A percentile compares a stretch with the other conserved stretches of the same genome.
Conservation (phyloP, 75 land plant species). For the Pinus albicaulis region DNA sequence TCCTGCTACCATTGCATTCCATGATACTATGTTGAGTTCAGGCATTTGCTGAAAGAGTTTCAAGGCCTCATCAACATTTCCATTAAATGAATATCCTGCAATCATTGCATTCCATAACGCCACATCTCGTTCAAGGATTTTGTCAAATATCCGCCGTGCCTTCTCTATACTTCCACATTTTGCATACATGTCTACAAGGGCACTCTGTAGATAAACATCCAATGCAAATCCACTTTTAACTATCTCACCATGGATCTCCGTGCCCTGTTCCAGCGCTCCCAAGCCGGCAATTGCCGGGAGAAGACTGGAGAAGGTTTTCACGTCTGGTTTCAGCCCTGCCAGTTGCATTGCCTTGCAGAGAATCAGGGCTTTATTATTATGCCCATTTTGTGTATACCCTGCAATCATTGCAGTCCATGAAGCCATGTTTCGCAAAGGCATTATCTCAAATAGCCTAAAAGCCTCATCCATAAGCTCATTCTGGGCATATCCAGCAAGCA, state of each 20-base stretch:
- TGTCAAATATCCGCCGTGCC: conserved; percentile 35
- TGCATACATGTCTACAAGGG: conserved; percentile 69
- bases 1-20: no score
- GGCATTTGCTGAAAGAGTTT: no score
- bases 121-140: conserved; percentile 15
- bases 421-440: neutral
- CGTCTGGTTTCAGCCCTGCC: conserved; percentile 42
- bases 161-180: conserved; percentile 63
- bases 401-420: conserved; percentile 57
- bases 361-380: conserved; percentile 31
- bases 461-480: conserved; percentile 11
- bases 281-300: conserved; percentile 53
- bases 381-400: conserved; percentile 37
- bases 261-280: conserved; percentile 47
- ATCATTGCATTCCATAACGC: no score
- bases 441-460: neutral
- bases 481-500: conserved; percentile 21
- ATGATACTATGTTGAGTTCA: no score
- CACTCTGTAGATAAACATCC: conserved; percentile 44
- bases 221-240: conserved; percentile 26
- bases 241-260: conserved; percentile 40
- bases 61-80: no score
- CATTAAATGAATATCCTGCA: no score
- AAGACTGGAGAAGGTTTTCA: conserved; percentile 30
- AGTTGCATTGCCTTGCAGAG: conserved; percentile 30